A percentile compares a stretch with the other conserved stretches of the same genome.
Conservation (phyloP, 306 rosid genomes). For the Aeschynomene evenia region DNA sequence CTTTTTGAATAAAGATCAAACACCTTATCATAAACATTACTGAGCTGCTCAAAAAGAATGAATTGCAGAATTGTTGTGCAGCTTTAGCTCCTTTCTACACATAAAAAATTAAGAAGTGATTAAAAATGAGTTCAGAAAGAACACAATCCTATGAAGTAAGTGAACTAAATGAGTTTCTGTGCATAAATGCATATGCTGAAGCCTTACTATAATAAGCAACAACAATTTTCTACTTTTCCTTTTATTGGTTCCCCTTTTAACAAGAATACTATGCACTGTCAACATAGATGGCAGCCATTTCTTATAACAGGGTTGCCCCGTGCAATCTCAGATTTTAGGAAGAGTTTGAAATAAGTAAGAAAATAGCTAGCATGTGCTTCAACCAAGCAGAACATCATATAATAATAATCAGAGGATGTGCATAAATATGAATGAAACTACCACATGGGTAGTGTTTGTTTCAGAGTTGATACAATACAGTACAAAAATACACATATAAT, state of each 20-base stretch:
- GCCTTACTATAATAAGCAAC: background rate
- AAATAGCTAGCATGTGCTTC: background rate
- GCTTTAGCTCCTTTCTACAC: slow-evolving; percentile 82
- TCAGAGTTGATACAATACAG: no score
- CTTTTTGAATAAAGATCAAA: background rate
- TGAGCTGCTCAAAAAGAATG: slow-evolving; percentile 77
- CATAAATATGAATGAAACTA: slow-evolving; percentile 23
- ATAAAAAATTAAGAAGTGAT: slow-evolving; percentile 23
- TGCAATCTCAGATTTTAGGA: background rate
- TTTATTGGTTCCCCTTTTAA: background rate
- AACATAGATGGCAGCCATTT: background rate
- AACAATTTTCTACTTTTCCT: background rate
- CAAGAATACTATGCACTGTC: background rate
- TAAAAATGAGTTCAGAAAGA: slow-evolving; percentile 6
- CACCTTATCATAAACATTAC: slow-evolving; percentile 92
- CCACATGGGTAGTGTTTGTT: no score
- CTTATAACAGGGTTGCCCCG: slow-evolving; percentile 1
- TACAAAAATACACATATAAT: no score
- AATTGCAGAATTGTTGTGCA: slow-evolving; percentile 77
- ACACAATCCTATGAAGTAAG: slow-evolving; percentile 4
- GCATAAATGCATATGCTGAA: background rate
- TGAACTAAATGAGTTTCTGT: background rate
- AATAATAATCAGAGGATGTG: slow-evolving; percentile 5
- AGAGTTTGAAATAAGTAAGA: background rate
- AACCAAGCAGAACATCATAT: slow-evolving; percentile 28